Evolutionary conservation across 1,139 yeast species (phyloP), one percentile per base, ranked within the genome.

Genomic region (Hemisphaericaspora xylanilytica): DNA sequence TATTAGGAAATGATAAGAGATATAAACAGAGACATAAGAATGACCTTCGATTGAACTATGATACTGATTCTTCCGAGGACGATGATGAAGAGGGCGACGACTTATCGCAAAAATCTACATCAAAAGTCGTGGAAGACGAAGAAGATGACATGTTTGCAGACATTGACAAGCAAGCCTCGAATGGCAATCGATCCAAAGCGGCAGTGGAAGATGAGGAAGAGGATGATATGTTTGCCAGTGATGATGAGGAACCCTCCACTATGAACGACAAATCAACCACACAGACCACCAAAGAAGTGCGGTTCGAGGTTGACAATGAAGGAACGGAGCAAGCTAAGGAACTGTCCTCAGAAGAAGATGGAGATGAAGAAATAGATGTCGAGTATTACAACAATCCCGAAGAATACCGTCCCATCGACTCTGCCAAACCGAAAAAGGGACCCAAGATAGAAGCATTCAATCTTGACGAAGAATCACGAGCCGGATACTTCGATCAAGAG

Each of bases 401-500:
- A 30, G 43, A 49, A 5, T 35, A 39, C 14, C 26, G 28, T 12
- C 39, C 34, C 12, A 18, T 3, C 14, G 24, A 29, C 7, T 11
- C 24, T 17, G 17, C 22, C 2, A 30, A 28, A 11, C 45, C 43
- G 5, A 48, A 45, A 34, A 35, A 21, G 26, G 46, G 46, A 20
- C 53, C 58, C 1, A 63, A 73, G 47, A 41, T 82, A 4, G 92
- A 84, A 46, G 75, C 85, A 0, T 85, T 85, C 58, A 73, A 77
- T 52, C 59, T 85, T 37, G 58, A 71, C 25, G 66, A 75, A 21
- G 92, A 85, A 50, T 59, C 68, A 32, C 73, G 72, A 39, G 80
- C 76, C 35, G 92, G 90, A 1, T 59, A 60, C 3, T 81, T 81
- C 41, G 89, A 83, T 51, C 69, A 63, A 22, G 78, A 75, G 28